Evolutionary conservation across 371 early-diverging fungal species (phyloP).

Genomic region (Apophysomyces trapeziformis): DNA sequence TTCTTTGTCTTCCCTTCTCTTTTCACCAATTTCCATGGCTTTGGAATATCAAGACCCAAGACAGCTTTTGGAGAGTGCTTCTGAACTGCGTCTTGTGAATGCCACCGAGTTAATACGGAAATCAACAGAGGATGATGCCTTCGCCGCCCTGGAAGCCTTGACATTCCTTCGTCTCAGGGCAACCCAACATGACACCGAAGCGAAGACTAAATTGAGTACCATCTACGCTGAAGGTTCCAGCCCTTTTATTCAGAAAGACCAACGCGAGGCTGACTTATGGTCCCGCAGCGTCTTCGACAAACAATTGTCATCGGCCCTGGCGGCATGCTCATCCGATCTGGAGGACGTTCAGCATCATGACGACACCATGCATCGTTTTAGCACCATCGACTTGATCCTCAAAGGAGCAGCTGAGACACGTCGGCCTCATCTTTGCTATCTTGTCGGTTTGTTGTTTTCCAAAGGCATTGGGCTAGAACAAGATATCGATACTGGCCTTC

Average conservation of each 20-base stretch:
- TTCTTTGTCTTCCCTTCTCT: background rate
- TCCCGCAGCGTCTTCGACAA: constrained; percentile 51
- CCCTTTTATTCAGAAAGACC: constrained; percentile 16
- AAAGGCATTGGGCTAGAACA: constrained; percentile 40
- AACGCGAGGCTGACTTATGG: constrained; percentile 41
- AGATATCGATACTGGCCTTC: constrained; percentile 29
- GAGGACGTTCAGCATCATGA: background rate
- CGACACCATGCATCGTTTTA: constrained; percentile 10
- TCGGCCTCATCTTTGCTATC: constrained; percentile 24
- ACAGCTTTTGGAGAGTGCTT: constrained; percentile 13
- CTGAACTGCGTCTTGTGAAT: constrained; percentile 18
- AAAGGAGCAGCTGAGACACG: constrained; percentile 5
- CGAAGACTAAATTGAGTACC: constrained; percentile 47
- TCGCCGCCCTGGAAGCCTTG: constrained; percentile 34
- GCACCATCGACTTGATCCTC: constrained; percentile 18
- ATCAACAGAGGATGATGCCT: constrained; percentile 4
- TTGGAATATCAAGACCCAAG: background rate
- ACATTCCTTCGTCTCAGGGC: constrained; percentile 38
- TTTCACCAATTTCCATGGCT: constrained; percentile 10
- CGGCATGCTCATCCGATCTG: constrained; percentile 23
- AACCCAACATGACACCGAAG: constrained; percentile 38
- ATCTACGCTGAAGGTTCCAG: constrained; percentile 25
- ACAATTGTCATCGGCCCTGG: constrained; percentile 35
- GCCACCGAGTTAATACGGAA: constrained; percentile 31
- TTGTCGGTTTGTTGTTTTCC: constrained; percentile 42